Evolutionary conservation across 2,329 filamentous ascomycete species (phyloP), one percentile per base, ranked within the genome.

Genomic region (Gaeumannomyces tritici): DNA sequence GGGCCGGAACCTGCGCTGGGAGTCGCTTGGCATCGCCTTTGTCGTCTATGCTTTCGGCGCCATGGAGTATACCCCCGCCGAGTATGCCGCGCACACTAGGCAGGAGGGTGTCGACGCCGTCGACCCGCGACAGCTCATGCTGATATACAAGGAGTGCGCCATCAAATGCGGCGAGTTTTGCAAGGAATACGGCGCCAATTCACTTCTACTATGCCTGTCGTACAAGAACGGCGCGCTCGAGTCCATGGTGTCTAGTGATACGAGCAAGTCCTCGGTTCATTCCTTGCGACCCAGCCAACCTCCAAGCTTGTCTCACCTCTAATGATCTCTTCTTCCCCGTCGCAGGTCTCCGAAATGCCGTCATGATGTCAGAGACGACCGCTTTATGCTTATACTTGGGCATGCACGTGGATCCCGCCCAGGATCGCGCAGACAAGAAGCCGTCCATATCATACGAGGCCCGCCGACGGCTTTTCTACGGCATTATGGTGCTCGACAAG

Each of bases 401-500:
- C 21, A 24, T 62, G 28, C 61, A 62, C 47, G 61, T 62, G n/a
- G 61, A 59, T 9, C 42, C 57, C 5, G 42, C 60, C 5, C 35
- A 60, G 9, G n/a, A 28, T 9, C 35, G 21, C n/a, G 26, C 33
- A n/a, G 24, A n/a, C 12, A 29, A 21, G 35, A 62, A 42, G 54
- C 28, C 55, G 11, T 35, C 60, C 8, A 35, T 27, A 15, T 61
- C 60, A 29, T n/a, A 28, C 54, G 60, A 61, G 60, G 60, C 54
- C 28, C 28, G 54, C n/a, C 51, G 60, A 29, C 60, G 60, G 8
- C 51, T 55, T 4, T 35, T 31, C 56, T 62, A 29, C 33, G 56
- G 61, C 13, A 57, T 59, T 21, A 67, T 71, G 69, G 2, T 63
- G 62, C 21, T 77, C 9, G 83, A 86, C 66, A 84, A 84, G 57